Percentiles rank a stretch among this genome's conserved stretches.
These are phyloP conservation scores for Hepatocystis sp. DNA, from an alignment of 169 alveolate genomes.

Conservation along the genomic window DNA sequence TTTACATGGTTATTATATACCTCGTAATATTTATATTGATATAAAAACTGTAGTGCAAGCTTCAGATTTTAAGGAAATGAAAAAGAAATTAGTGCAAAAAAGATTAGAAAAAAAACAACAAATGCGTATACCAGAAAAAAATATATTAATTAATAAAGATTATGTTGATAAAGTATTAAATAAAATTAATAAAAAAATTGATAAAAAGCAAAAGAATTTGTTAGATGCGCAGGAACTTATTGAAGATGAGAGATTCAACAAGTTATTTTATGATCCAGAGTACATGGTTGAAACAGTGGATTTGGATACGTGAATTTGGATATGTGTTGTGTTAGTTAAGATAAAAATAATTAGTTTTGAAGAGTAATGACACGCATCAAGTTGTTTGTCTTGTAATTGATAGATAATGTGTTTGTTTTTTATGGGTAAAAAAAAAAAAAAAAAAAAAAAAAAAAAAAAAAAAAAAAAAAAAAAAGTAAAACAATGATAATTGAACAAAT, in stretches of 20 bases:
- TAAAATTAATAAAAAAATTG: slow-evolving; percentile 26
- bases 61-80: slow-evolving; percentile 86
- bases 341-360: too few relatives aligned
- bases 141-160: slow-evolving; percentile 16
- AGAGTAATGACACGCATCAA: too few relatives aligned
- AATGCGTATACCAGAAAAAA: slow-evolving; percentile 82
- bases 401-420: too few relatives aligned
- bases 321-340: too few relatives aligned
- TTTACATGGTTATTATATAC: slow-evolving; percentile 96
- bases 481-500: too few relatives aligned
- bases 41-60: slow-evolving; percentile 88
- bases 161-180: slow-evolving; percentile 41
- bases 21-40: slow-evolving; percentile 89
- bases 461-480: too few relatives aligned
- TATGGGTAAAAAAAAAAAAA: too few relatives aligned
- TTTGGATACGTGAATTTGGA: slow-evolving; percentile 10
- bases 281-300: slow-evolving; percentile 61
- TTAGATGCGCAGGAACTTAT: slow-evolving; percentile 45
- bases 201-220: slow-evolving; percentile 33
- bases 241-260: slow-evolving; percentile 46
- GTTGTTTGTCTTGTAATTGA: too few relatives aligned
- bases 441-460: too few relatives aligned
- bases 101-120: slow-evolving; percentile 88
- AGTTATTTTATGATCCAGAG: slow-evolving; percentile 61
- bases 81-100: slow-evolving; percentile 84